Conservation (phyloP, 768 basidiomycete genomes). For the Postia placenta region DNA sequence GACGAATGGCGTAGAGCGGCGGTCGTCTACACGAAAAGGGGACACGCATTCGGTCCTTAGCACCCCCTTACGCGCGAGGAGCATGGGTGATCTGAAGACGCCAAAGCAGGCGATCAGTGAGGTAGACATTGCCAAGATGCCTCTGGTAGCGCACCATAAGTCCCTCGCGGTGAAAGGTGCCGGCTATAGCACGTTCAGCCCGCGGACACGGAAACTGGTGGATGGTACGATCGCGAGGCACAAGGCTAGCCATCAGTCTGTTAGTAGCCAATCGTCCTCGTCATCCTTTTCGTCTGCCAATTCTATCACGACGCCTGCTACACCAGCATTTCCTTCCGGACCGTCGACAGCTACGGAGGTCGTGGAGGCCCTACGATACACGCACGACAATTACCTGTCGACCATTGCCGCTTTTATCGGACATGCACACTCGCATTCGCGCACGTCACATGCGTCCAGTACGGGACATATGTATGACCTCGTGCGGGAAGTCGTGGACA, state of each 20-base stretch:
- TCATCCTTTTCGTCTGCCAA: slow-evolving; percentile 67
- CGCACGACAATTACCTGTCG: slow-evolving; percentile 87
- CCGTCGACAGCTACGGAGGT: slow-evolving; percentile 64
- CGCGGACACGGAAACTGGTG: slow-evolving; percentile 1
- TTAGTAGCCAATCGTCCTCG: slow-evolving; percentile 65
- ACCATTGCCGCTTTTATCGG: slow-evolving; percentile 97
- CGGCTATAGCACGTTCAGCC: slow-evolving; percentile 6
- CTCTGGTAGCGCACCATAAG: slow-evolving; percentile 16
- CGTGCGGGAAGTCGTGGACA: slow-evolving; percentile 90
- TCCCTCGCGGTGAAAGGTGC: slow-evolving; percentile 6
- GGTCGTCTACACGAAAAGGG: slow-evolving; percentile 7
- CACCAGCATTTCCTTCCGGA: slow-evolving; percentile 62
- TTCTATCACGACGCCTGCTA: slow-evolving; percentile 38
- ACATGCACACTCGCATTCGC: slow-evolving; percentile 90
- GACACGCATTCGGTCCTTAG: slow-evolving; percentile 6
- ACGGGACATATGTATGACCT: slow-evolving; percentile 93
- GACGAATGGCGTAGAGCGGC: slow-evolving; percentile 13
- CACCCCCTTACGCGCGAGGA: slow-evolving; percentile 39
- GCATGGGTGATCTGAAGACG: slow-evolving; percentile 45
- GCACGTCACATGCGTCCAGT: slow-evolving; percentile 84
- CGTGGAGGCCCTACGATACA: slow-evolving; percentile 69
- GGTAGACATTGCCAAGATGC: slow-evolving; percentile 31
- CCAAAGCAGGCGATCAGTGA: slow-evolving; percentile 26
- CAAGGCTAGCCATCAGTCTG: slow-evolving; percentile 32
- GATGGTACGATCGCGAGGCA: slow-evolving; percentile 8